Evolutionary conservation across 2,329 filamentous ascomycete species (phyloP).

Genomic region (Colletotrichum navitas): DNA sequence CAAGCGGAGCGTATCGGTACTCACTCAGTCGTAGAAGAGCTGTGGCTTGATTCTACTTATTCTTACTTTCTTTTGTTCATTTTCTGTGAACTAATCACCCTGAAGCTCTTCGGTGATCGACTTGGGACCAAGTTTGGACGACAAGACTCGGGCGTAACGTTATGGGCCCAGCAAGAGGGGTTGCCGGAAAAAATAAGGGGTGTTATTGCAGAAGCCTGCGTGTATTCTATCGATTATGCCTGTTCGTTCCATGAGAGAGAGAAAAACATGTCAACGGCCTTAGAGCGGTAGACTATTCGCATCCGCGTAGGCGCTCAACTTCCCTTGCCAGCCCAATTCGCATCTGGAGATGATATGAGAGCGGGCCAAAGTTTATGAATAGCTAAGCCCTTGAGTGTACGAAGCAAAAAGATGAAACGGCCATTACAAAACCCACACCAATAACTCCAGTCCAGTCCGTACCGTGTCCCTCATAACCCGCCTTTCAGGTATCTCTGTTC

Average conservation of each 20-base stretch:
- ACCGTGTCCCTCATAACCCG: slow-evolving; percentile 17
- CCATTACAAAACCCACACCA: slow-evolving; percentile 35
- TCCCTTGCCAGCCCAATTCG: not conserved
- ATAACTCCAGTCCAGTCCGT: slow-evolving; percentile 27
- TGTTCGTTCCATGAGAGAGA: slow-evolving; percentile 4
- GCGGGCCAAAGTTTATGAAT: slow-evolving; percentile 11
- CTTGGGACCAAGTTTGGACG: slow-evolving; percentile 27
- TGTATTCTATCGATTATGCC: slow-evolving; percentile 29
- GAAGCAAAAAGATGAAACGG: slow-evolving; percentile 18
- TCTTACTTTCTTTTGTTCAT: not conserved
- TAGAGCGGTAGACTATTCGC: slow-evolving; percentile 6
- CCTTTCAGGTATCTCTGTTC: slow-evolving; percentile 37
- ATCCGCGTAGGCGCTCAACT: not conserved
- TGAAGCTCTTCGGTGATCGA: slow-evolving; percentile 3
- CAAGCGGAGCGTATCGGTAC: not conserved
- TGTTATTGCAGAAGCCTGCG: slow-evolving; percentile 30
- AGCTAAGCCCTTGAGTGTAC: slow-evolving; percentile 27
- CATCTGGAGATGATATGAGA: slow-evolving; percentile 18
- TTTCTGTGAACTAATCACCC: not conserved
- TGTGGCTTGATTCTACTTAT: not conserved
- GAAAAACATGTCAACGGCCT: not conserved
- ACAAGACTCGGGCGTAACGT: slow-evolving; percentile 1
- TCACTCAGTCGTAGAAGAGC: not conserved
- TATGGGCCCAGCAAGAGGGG: not conserved
- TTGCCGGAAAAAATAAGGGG: not conserved